A percentile compares a stretch with the other conserved stretches of the same genome.
Conservation (phyloP, 1,284 basidiomycete species). For the Trametes hirsuta region DNA sequence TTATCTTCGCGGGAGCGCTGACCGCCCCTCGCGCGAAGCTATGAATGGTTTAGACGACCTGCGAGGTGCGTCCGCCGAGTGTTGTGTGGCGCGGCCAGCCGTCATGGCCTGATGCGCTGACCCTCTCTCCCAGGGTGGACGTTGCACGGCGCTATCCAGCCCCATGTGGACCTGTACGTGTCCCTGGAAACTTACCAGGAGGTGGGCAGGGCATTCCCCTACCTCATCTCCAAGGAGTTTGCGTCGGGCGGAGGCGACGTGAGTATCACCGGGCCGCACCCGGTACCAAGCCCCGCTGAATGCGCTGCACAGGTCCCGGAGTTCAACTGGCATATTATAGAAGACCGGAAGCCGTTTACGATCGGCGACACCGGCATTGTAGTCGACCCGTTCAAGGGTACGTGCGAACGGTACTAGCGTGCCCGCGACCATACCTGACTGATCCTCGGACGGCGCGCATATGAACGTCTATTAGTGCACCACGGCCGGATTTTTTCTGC, state of each 20-base stretch:
- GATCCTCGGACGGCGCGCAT: conserved; percentile 2
- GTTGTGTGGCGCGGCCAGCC: conserved; percentile 8
- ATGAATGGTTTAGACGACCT: conserved; percentile 86
- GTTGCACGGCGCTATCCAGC: conserved; percentile 64
- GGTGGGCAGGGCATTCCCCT: conserved; percentile 73
- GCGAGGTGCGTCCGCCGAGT: conserved; percentile 51
- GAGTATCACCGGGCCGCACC: conserved; percentile 31
- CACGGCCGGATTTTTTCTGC: conserved; percentile 64
- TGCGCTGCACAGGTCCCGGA: conserved; percentile 60
- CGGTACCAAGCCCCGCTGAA: not conserved
- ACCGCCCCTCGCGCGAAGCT: conserved; percentile 44
- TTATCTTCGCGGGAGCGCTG: conserved; percentile 2
- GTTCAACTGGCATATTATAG: conserved; percentile 78
- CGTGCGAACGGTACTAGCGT: conserved; percentile 7
- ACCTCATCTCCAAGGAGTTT: conserved; percentile 73
- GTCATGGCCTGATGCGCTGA: not conserved
- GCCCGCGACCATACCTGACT: conserved; percentile 9
- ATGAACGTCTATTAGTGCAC: conserved; percentile 48
- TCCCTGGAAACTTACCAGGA: conserved; percentile 66
- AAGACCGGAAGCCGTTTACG: conserved; percentile 64
- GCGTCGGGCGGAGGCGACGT: conserved; percentile 83
- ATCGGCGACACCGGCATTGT: conserved; percentile 64
- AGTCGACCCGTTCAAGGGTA: conserved; percentile 70
- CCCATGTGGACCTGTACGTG: conserved; percentile 73
- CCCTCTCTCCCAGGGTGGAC: conserved; percentile 65